phyloP scores from a whole-genome alignment of 2,329 filamentous ascomycete species.

The Cercospora janseana region DNA sequence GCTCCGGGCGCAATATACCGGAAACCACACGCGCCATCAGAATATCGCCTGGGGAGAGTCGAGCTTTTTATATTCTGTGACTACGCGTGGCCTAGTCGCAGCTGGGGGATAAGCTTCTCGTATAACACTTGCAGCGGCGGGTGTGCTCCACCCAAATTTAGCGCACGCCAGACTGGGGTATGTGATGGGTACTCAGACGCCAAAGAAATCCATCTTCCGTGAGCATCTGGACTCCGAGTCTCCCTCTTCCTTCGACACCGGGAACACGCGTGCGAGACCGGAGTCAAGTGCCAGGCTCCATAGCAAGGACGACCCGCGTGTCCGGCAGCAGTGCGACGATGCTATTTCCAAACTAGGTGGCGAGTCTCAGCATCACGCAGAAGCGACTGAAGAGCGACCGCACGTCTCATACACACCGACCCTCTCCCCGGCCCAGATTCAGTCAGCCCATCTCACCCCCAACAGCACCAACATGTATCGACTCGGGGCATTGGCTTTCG shows the following conservation, averaged over 20 bases:
- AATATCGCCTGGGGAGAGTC: neutral
- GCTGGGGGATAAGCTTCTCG: conserved; percentile 18
- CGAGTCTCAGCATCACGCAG: conserved; percentile 13
- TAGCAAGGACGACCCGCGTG: conserved; percentile 33
- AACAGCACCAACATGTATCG: conserved; percentile 31
- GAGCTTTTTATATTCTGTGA: neutral
- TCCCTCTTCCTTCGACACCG: neutral
- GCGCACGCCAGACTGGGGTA: conserved; percentile 7
- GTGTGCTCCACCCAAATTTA: conserved; percentile 15
- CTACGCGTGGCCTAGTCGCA: neutral
- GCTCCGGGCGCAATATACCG: no score
- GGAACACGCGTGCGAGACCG: conserved; percentile 13
- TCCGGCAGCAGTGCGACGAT: conserved; percentile 28
- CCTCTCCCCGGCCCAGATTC: conserved; percentile 15
- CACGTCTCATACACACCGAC: neutral
- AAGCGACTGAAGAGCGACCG: neutral
- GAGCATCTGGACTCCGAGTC: conserved; percentile 8
- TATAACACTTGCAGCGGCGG: conserved; percentile 14
- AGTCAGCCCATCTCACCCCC: conserved; percentile 24
- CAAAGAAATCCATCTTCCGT: conserved; percentile 14
- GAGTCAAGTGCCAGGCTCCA: conserved; percentile 29
- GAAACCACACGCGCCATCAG: no score
- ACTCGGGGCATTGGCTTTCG: conserved; percentile 27
- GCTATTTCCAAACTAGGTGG: conserved; percentile 18
- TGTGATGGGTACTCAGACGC: conserved; percentile 12